Percentiles rank a stretch among this genome's conserved stretches.
Evolutionary conservation across 805 yeast genomes (phyloP).

Genomic region (Teunomyces pallodes): DNA sequence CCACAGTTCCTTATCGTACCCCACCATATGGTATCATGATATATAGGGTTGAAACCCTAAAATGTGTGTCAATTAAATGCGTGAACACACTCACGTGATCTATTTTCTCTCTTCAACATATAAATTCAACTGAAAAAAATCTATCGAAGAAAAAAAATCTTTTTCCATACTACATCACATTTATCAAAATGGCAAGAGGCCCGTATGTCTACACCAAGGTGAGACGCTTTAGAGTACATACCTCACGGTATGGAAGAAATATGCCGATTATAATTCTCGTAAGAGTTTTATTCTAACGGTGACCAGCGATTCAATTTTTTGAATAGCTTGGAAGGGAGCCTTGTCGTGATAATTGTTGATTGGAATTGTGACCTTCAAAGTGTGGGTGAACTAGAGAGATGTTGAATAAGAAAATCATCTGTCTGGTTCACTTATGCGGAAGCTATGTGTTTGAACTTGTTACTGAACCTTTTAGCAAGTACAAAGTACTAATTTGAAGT

Average conservation of each 20-base stretch:
- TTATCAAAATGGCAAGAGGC: constrained; percentile 51
- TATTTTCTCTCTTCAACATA: not conserved
- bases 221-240: constrained; percentile 18
- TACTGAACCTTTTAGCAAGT: too few relatives aligned
- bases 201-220: constrained; percentile 40
- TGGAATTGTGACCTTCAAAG: constrained; percentile 9
- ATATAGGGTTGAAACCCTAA: not conserved
- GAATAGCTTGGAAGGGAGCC: constrained; percentile 45
- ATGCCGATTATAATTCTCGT: constrained; percentile 13
- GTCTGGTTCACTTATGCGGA: too few relatives aligned
- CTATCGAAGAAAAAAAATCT: not conserved
- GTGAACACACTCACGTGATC: not conserved
- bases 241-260: constrained; percentile 11
- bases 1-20: constrained; percentile 1
- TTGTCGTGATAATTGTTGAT: constrained; percentile 40
- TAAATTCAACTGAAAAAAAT: not conserved
- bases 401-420: too few relatives aligned
- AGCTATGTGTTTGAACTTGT: not conserved
- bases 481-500: too few relatives aligned
- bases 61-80: not conserved
- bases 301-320: constrained; percentile 18
- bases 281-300: constrained; percentile 12
- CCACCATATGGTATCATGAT: not conserved
- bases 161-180: constrained; percentile 7
- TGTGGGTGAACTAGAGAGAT: constrained; percentile 5